Conservation (phyloP, 805 yeast genomes). For the Scheffersomyces coipomensis region DNA sequence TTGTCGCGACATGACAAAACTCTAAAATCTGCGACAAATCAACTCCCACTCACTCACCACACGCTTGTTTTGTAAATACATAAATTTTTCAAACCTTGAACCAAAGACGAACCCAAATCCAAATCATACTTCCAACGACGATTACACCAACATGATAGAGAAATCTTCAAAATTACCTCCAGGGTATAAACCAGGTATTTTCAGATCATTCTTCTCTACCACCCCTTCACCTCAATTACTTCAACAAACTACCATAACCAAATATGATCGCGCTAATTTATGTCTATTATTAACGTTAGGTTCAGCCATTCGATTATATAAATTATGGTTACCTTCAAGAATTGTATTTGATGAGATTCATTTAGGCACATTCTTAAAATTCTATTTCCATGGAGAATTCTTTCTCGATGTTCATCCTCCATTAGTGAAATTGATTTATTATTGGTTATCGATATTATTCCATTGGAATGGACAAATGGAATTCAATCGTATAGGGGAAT, state of each 20-base stretch:
- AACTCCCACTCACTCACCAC: too few relatives aligned
- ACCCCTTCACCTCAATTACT: constrained; percentile 12
- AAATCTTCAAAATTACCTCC: constrained; percentile 14
- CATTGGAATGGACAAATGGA: constrained; percentile 49
- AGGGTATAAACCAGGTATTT: constrained; percentile 27
- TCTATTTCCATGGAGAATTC: constrained; percentile 56
- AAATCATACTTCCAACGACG: too few relatives aligned
- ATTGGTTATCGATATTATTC: constrained; percentile 48
- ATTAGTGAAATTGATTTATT: constrained; percentile 57
- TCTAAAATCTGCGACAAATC: too few relatives aligned
- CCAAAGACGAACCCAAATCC: too few relatives aligned
- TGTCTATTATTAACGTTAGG: constrained; percentile 20
- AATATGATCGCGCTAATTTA: constrained; percentile 18
- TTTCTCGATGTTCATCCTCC: constrained; percentile 78
- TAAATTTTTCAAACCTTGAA: too few relatives aligned
- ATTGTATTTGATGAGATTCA: constrained; percentile 52
- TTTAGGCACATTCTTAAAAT: constrained; percentile 35
- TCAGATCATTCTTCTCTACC: constrained; percentile 28
- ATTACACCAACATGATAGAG: too few relatives aligned
- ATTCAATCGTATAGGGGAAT: constrained; percentile 42
- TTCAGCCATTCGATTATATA: constrained; percentile 27
- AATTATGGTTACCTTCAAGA: constrained; percentile 31
- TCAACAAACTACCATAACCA: constrained; percentile 9
- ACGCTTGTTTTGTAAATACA: too few relatives aligned
- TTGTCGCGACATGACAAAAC: too few relatives aligned